A percentile compares a stretch with the other conserved stretches of the same genome.
Evolutionary conservation across 768 basidiomycete genomes (phyloP).

Genomic region (Leccinum incarnatum): DNA sequence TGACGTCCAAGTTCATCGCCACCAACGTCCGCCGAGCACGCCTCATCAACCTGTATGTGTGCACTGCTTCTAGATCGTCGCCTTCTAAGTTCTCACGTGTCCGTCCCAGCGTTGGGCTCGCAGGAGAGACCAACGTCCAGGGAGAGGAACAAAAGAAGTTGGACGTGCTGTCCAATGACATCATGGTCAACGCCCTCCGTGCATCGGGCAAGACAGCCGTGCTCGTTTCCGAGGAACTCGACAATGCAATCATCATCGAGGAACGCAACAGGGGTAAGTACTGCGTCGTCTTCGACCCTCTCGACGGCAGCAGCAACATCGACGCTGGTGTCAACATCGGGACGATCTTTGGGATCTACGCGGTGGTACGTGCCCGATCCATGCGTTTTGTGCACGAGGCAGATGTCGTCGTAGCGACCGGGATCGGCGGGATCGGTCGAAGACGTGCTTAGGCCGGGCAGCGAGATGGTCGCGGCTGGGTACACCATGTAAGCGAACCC

Average conservation of each 20-base stretch:
- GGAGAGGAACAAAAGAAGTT: conserved; percentile 99
- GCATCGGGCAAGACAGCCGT: conserved; percentile 97
- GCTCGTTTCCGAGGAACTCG: conserved; percentile 94
- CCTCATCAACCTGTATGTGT: conserved; percentile 90
- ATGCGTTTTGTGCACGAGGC: neutral
- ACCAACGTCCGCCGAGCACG: conserved; percentile 97
- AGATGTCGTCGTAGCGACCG: conserved; percentile 46
- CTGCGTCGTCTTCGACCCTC: conserved; percentile 97
- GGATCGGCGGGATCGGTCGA: conserved; percentile 76
- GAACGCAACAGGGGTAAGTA: conserved; percentile 79
- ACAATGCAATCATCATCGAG: conserved; percentile 89
- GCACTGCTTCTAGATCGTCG: neutral
- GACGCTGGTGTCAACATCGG: conserved; percentile 98
- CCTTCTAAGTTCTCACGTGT: neutral
- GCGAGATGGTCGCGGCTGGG: conserved; percentile 96
- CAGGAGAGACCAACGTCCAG: conserved; percentile 94
- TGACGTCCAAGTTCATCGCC: conserved; percentile 96
- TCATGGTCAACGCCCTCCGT: conserved; percentile 96
- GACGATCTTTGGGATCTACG: conserved; percentile 97
- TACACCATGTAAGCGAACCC: conserved; percentile 81
- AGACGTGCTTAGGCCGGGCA: conserved; percentile 92
- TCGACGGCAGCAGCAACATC: conserved; percentile 96
- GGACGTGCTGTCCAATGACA: conserved; percentile 96
- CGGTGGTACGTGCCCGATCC: conserved; percentile 58
- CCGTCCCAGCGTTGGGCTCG: conserved; percentile 89